Conservation (phyloP, 129 eudicot genomes). For the Scalesia atractyloides region DNA sequence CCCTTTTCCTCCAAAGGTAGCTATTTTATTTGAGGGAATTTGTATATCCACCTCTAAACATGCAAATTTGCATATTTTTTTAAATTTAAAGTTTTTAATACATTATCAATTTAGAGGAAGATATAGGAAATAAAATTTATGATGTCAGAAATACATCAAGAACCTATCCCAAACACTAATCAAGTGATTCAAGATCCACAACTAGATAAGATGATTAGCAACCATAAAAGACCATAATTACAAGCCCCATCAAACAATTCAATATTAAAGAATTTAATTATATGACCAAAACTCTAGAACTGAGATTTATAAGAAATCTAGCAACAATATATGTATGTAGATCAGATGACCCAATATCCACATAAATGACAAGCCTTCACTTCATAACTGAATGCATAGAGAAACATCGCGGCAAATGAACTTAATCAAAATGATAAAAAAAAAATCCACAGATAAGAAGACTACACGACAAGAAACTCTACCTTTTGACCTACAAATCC, state of each 20-base stretch:
- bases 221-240: neutral
- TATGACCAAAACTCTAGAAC: neutral
- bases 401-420: neutral
- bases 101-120: too few relatives aligned
- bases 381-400: neutral
- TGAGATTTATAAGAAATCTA: neutral
- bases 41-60: too few relatives aligned
- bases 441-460: slow-evolving; percentile 11
- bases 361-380: neutral
- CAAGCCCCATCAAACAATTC: slow-evolving; percentile 10
- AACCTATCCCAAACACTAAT: neutral
- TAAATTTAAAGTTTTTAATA: too few relatives aligned
- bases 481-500: slow-evolving; percentile 13
- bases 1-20: too few relatives aligned
- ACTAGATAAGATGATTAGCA: neutral
- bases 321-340: neutral
- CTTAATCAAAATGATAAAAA: slow-evolving; percentile 2
- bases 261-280: slow-evolving; percentile 10
- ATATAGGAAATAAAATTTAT: too few relatives aligned
- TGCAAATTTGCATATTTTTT: too few relatives aligned
- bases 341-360: neutral
- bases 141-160: neutral
- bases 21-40: too few relatives aligned
- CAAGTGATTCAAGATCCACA: neutral
- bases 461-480: slow-evolving; percentile 20